Evolutionary conservation across 148 eudicot species (phyloP).

Genomic region (Talinum fruticosum): DNA sequence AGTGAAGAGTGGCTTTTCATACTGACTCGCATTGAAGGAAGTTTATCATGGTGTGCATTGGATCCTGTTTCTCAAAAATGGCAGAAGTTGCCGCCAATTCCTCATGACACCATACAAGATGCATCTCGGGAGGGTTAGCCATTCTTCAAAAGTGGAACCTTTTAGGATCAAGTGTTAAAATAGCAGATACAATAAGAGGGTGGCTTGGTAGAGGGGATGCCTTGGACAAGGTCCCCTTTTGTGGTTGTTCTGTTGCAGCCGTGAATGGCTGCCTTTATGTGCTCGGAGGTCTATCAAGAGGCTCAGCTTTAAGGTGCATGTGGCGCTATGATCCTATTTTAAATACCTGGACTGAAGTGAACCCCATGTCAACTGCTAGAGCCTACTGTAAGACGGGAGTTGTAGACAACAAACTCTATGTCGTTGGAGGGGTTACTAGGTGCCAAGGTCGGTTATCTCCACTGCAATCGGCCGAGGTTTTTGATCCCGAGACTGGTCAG

Average conservation of each 20-base stretch:
- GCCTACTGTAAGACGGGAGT: conserved; percentile 88
- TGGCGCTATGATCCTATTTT: conserved; percentile 72
- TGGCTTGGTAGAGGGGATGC: conserved; percentile 71
- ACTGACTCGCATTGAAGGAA: conserved; percentile 56
- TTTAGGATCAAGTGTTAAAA: conserved; percentile 55
- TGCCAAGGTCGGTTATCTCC: conserved; percentile 73
- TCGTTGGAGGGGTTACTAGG: conserved; percentile 86
- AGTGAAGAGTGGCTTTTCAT: conserved; percentile 89
- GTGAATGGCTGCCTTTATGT: conserved; percentile 78
- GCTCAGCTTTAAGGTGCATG: conserved; percentile 64
- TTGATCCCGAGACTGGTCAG: conserved; percentile 56
- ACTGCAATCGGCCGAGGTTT: conserved; percentile 86
- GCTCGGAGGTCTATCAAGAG: conserved; percentile 66
- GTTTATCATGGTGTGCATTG: conserved; percentile 66
- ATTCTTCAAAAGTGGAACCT: conserved; percentile 55
- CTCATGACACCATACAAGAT: conserved; percentile 41
- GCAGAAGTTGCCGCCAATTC: conserved; percentile 80
- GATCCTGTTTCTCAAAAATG: conserved; percentile 73
- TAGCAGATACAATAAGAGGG: conserved; percentile 63
- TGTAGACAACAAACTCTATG: conserved; percentile 71
- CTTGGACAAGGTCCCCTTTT: conserved; percentile 51
- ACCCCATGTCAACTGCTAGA: conserved; percentile 63
- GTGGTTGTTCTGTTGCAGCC: conserved; percentile 84
- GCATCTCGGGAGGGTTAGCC: conserved; percentile 40
- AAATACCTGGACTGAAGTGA: conserved; percentile 69